Evolutionary conservation across 2,329 filamentous ascomycete genomes (phyloP).

Genomic region (Pseudogymnoascus sp.): DNA sequence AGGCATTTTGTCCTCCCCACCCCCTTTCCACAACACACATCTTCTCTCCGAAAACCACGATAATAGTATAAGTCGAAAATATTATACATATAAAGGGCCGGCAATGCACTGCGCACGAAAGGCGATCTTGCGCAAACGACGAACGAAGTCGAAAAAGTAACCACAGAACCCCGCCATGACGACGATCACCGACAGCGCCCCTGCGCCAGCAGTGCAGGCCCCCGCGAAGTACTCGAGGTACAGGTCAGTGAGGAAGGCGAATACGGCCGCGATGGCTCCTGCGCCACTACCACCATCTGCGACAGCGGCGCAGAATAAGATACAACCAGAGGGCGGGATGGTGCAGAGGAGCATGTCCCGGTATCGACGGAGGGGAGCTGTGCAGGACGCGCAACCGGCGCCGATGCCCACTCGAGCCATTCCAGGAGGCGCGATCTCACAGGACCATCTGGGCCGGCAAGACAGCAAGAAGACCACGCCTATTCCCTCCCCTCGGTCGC

Average conservation of each 20-base stretch:
- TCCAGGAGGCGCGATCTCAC: slow-evolving; percentile 15
- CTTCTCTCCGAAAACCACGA: background rate
- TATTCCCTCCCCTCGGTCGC: slow-evolving; percentile 14
- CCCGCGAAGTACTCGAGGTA: slow-evolving; percentile 49
- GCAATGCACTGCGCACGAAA: background rate
- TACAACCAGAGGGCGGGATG: slow-evolving; percentile 20
- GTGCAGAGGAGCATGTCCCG: slow-evolving; percentile 32
- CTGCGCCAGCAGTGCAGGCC: slow-evolving; percentile 7
- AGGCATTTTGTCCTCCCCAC: background rate
- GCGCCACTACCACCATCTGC: slow-evolving; percentile 28
- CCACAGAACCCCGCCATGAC: background rate
- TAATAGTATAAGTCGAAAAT: background rate
- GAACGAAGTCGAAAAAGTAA: background rate
- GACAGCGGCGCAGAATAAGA: slow-evolving; percentile 18
- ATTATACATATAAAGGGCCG: background rate
- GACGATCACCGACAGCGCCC: slow-evolving; percentile 10
- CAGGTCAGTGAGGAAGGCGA: slow-evolving; percentile 45
- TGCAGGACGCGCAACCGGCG: slow-evolving; percentile 9
- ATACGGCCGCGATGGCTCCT: slow-evolving; percentile 13
- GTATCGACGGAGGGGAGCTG: slow-evolving; percentile 26
- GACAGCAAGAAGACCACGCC: slow-evolving; percentile 1
- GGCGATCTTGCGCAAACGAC: background rate
- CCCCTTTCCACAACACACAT: background rate
- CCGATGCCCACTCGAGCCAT: slow-evolving; percentile 6
- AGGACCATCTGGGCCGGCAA: background rate